Evolutionary conservation across 2,329 filamentous ascomycete genomes (phyloP).

Genomic region (Colletotrichum tropicale): DNA sequence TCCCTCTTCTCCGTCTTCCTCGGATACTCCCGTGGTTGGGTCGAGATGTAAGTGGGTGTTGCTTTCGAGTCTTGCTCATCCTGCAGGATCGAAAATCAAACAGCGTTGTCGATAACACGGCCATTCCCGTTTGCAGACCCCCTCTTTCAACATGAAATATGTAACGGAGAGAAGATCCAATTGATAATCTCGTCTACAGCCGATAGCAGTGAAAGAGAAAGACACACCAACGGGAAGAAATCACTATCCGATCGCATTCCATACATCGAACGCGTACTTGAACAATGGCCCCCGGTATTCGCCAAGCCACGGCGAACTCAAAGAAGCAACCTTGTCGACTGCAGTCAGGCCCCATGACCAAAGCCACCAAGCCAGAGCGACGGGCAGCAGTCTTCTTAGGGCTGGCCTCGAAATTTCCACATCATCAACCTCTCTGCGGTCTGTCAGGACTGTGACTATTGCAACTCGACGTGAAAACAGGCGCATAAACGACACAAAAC

Average conservation of each 20-base stretch:
- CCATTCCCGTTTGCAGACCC: background rate
- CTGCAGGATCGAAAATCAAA: background rate
- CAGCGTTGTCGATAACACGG: background rate
- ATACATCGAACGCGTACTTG: background rate
- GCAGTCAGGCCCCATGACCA: background rate
- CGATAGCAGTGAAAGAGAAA: background rate
- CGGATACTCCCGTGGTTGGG: background rate
- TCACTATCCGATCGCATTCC: background rate
- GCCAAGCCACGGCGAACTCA: background rate
- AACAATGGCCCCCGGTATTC: background rate
- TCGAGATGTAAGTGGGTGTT: background rate
- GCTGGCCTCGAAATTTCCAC: background rate
- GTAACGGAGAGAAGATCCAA: background rate
- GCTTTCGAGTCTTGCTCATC: background rate
- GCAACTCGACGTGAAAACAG: too few relatives aligned
- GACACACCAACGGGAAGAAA: background rate
- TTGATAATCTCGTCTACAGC: background rate
- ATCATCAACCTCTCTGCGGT: background rate
- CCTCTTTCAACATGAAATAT: background rate
- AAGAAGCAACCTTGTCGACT: background rate
- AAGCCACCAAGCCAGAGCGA: background rate
- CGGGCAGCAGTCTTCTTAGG: background rate
- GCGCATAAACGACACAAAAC: background rate
- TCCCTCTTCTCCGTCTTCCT: background rate
- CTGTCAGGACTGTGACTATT: background rate